A percentile compares a stretch with the other conserved stretches of the same genome.
These are phyloP conservation scores for Agaricus subrufescens DNA, from an alignment of 768 basidiomycete genomes.

Conservation along the genomic window DNA sequence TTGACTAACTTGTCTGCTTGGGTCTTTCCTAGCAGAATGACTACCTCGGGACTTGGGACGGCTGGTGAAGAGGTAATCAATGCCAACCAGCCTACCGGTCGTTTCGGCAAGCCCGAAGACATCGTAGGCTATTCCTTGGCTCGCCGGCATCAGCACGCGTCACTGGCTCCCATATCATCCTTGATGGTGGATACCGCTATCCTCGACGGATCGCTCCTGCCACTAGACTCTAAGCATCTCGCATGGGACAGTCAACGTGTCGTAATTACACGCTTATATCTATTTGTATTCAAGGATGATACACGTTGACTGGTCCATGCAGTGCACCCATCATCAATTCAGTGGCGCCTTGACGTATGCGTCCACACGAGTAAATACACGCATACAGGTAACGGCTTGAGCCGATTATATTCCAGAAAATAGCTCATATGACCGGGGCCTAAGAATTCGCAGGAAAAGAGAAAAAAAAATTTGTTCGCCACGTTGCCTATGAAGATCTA, in stretches of 20 bases:
- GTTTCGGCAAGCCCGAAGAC: constrained; percentile 60
- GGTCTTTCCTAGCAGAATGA: constrained; percentile 84
- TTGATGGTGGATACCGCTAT: constrained; percentile 63
- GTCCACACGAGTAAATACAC: too few relatives aligned
- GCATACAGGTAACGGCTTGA: too few relatives aligned
- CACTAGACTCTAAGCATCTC: constrained; percentile 27
- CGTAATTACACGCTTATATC: background rate
- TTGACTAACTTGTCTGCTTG: constrained; percentile 6
- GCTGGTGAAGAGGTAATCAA: constrained; percentile 49
- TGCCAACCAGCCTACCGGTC: constrained; percentile 61
- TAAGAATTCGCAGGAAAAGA: too few relatives aligned
- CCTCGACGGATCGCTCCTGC: constrained; percentile 21
- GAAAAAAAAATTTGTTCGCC: too few relatives aligned
- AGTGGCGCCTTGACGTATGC: too few relatives aligned
- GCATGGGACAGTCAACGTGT: background rate
- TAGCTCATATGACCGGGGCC: too few relatives aligned
- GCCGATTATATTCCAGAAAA: too few relatives aligned
- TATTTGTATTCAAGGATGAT: background rate
- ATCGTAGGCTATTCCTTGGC: constrained; percentile 72
- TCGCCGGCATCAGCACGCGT: constrained; percentile 71
- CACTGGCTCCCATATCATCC: constrained; percentile 67
- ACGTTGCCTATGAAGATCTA: too few relatives aligned
- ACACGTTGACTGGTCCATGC: background rate
- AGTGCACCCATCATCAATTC: too few relatives aligned
- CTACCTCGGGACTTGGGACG: constrained; percentile 59